Evolutionary conservation across 1,139 yeast genomes (phyloP), one percentile per base, ranked within the genome.

Genomic region (Taiozyma sp.): DNA sequence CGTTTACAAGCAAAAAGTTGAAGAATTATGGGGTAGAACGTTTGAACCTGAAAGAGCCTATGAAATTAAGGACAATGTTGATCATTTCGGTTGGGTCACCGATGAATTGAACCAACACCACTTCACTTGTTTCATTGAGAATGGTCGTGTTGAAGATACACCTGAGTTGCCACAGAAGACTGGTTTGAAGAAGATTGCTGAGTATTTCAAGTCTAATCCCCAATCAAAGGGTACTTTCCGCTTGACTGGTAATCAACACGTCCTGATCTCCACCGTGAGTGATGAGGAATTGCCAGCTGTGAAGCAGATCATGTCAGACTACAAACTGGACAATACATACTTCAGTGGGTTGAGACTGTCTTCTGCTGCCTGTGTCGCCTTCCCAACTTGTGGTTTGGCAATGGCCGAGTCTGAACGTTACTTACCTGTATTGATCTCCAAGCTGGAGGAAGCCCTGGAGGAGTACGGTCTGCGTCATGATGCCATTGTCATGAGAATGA

Each of bases 321-420:
- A 87, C 72, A 88, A 87, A 70, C 79, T 93, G 60, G 96, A 90
- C 68, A 91, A 91, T 71, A 79, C 92, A 50, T 81, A 84, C 58
- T 87, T 86, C 70, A 84, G 96, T 46, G 96, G 87, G 3, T 76
- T 93, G 65, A 82, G 98, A 68, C 78, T 90, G 57, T 86, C 96
- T 8, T 90, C 97, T 10, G 93, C 96, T 40, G 96, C 98, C 0
- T 93, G 99, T 81, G 99, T 93, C 54, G 97, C 97, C 2, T 86
- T 93, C 81, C 99, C 99, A 60, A 93, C 98, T 3, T 93, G 99
- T 83, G 98, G 98, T 59, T 80, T 92, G 66, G 98, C 98, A 23
- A 91, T 93, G 97, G 98, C 99, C 28, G 99, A 93, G 73, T 87
- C 96, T 46, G 99, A 93, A 75, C 84, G 99, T 67, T 93, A 90